Percentiles rank a stretch among this genome's conserved stretches.
Evolutionary conservation across 305 asterid genomes (phyloP).

Genomic region (Solanum hybrid): DNA sequence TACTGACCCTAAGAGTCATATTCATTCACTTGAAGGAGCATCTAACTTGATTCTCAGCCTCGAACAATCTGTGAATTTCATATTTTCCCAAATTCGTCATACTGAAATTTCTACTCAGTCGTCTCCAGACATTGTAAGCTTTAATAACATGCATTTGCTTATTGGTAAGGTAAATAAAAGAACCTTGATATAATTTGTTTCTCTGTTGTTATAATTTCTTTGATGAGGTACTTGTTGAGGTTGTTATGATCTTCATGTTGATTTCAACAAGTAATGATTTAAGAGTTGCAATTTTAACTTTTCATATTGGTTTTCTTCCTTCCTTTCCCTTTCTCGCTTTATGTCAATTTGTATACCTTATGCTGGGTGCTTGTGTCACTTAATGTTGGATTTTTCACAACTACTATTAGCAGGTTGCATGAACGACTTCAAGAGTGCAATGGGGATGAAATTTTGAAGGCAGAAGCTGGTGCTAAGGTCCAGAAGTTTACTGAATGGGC

Average conservation of each 20-base stretch:
- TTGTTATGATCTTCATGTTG: neutral
- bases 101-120: neutral
- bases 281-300: neutral
- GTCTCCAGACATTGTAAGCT: neutral
- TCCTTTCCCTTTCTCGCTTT: neutral
- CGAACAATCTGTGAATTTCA: neutral
- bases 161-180: neutral
- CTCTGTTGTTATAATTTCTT: neutral
- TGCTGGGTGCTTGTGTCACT: neutral
- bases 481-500: conserved; percentile 99
- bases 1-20: neutral
- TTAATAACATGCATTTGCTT: neutral
- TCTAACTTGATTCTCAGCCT: neutral
- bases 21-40: neutral
- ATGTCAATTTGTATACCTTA: neutral
- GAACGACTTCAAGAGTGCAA: conserved; percentile 94
- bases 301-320: neutral
- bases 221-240: neutral
- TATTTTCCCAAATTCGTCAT: neutral
- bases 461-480: conserved; percentile 96
- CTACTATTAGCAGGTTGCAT: conserved; percentile 52
- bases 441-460: conserved; percentile 88
- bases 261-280: neutral
- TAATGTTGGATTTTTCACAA: conserved; percentile 8
- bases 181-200: neutral